Base-by-base conservation (phyloP, 2,329 filamentous ascomycete species). In the Ceratocystis variospora region DNA sequence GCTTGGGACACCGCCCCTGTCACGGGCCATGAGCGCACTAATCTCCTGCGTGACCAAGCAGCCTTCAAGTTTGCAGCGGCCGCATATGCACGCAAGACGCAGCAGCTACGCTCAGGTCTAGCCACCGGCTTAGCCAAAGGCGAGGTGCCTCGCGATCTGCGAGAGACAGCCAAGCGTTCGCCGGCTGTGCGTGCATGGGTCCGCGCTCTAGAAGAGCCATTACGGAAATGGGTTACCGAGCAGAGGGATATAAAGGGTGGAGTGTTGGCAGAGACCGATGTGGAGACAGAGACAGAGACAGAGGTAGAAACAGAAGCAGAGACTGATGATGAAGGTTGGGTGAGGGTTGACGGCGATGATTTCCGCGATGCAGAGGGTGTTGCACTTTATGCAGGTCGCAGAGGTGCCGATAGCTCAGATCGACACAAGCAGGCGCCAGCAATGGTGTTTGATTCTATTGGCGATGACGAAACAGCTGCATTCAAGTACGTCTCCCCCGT, bases 271-370 rank as follows among this genome's bases (percentile, higher is more conserved):
- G 69, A 68, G 4, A 53, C 57, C 8, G 37, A 59, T 45, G n/a
- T 46, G 19, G 74, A 76, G 55, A 37, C 55, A 31, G 55, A 76
- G 55, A 37, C 55, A 31, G 55, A 59, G 31, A 69, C 69, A 25
- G 69, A 68, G 12, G 55, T 59, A 6, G 57, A 62, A 6, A 28
- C 44, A 17, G 75, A 77, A 37, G 77, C 77, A 65, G 81, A 83
- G 69, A 76, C 75, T 37, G 90, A 95, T 69, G 91, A 96, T 69
- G 90, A 96, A 76, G 90, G 96, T 70, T 91, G 96, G 10, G 96
- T 96, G 74, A 85, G 95, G 4, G 92, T 89, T 0, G 78, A 72
- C 73, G 85, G 77, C 81, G 87, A 85, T 74, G 83, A 75, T 75
- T 89, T 78, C 77, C 78, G 75, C 70, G 77, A 74, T 71, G 19